phyloP scores from a whole-genome alignment of 2,329 filamentous ascomycete species.

The Capronia epimyces region DNA sequence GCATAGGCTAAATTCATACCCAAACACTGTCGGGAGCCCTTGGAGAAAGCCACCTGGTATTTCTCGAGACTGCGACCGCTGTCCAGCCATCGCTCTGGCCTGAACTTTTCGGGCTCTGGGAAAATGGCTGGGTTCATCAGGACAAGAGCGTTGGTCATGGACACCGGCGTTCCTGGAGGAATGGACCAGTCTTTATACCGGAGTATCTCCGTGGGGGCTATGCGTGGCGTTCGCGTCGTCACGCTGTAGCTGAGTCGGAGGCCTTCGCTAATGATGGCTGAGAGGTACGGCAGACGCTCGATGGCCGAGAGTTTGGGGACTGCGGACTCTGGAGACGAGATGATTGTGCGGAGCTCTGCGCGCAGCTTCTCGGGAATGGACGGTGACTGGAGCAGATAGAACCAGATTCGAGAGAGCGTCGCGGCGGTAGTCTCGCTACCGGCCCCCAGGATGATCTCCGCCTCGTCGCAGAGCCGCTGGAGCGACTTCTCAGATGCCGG shows the following conservation, averaged over 20 bases:
- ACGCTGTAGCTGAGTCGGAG: slow-evolving; percentile 2
- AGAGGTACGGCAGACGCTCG: slow-evolving; percentile 31
- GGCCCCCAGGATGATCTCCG: slow-evolving; percentile 31
- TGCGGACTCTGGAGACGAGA: slow-evolving; percentile 5
- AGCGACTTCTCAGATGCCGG: slow-evolving; percentile 32
- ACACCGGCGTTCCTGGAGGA: slow-evolving; percentile 31
- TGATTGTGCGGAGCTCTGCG: slow-evolving; percentile 16
- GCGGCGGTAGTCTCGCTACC: slow-evolving; percentile 34
- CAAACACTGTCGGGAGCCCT: slow-evolving; percentile 43
- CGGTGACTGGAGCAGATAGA: slow-evolving; percentile 6
- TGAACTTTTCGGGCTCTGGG: slow-evolving; percentile 29
- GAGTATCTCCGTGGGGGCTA: slow-evolving; percentile 10
- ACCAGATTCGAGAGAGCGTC: slow-evolving; percentile 9
- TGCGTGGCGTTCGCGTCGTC: not conserved
- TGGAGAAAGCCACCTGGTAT: slow-evolving; percentile 38
- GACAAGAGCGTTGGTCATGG: slow-evolving; percentile 26
- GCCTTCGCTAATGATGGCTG: not conserved
- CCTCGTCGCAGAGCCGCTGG: slow-evolving; percentile 32
- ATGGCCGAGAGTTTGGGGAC: slow-evolving; percentile 18
- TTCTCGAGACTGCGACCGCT: slow-evolving; percentile 27
- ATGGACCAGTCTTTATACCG: slow-evolving; percentile 32
- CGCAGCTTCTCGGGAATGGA: slow-evolving; percentile 8
- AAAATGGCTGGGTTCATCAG: slow-evolving; percentile 31
- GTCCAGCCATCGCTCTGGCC: slow-evolving; percentile 32
- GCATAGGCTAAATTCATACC: slow-evolving; percentile 34